Percentiles rank a stretch among this genome's conserved stretches.
Conservation (phyloP, 2,329 filamentous ascomycete species). For the Trematosphaeria pertusa region DNA sequence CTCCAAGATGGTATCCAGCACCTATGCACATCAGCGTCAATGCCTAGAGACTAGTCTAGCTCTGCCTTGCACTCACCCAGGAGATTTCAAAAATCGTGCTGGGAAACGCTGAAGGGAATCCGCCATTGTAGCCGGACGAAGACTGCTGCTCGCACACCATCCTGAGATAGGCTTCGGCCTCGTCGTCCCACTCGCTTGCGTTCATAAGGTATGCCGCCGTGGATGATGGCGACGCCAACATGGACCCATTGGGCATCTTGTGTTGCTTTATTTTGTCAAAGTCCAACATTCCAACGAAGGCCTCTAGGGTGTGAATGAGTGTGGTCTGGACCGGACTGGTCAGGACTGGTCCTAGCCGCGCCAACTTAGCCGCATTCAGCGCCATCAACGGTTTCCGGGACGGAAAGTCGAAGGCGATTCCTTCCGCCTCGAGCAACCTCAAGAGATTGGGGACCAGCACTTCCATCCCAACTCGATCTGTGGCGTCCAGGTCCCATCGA, state of each 20-base stretch:
- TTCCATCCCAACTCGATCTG: slow-evolving; percentile 12
- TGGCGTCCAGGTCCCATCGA: slow-evolving; percentile 9
- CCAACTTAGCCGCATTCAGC: slow-evolving; percentile 8
- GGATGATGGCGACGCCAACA: slow-evolving; percentile 51
- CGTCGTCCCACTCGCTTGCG: slow-evolving; percentile 38
- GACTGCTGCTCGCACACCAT: slow-evolving; percentile 2
- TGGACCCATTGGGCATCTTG: slow-evolving; percentile 34
- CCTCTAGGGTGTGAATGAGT: slow-evolving; percentile 48
- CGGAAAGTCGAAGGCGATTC: slow-evolving; percentile 13
- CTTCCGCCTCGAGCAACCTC: slow-evolving; percentile 8
- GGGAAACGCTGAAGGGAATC: slow-evolving; percentile 41
- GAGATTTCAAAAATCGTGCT: slow-evolving; percentile 37
- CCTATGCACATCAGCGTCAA: slow-evolving; percentile 1
- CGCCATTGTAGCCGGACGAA: slow-evolving; percentile 14
- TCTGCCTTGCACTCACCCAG: slow-evolving; percentile 24
- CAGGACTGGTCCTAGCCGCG: slow-evolving; percentile 8
- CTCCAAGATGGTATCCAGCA: slow-evolving; percentile 10
- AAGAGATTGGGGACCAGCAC: slow-evolving; percentile 12
- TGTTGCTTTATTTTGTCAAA: slow-evolving; percentile 48
- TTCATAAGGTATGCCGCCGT: slow-evolving; percentile 50
- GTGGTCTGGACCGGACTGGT: slow-evolving; percentile 25
- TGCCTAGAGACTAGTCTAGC: too few relatives aligned
- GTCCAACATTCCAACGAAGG: slow-evolving; percentile 46
- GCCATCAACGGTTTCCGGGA: slow-evolving; percentile 9
- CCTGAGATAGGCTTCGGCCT: slow-evolving; percentile 41